phyloP scores from a whole-genome alignment of 495 filamentous ascomycete genomes.

The Trichoderma parareesei region DNA sequence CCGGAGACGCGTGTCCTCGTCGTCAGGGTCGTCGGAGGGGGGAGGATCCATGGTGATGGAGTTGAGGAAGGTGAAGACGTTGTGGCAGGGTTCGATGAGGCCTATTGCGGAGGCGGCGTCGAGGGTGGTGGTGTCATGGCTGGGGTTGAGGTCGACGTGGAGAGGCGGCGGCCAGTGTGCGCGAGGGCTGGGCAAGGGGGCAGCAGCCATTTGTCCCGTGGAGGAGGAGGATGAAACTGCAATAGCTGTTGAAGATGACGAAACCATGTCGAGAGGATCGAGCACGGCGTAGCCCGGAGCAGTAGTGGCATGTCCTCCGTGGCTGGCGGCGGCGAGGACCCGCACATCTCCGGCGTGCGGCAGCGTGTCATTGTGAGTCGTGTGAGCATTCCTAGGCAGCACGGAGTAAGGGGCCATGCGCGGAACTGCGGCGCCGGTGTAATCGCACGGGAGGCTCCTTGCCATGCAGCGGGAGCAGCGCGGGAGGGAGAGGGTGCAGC shows the following conservation, averaged over 20 bases:
- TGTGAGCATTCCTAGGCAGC: not conserved
- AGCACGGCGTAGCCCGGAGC: not conserved
- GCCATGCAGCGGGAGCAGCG: constrained; percentile 3
- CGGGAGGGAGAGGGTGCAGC: constrained; percentile 9
- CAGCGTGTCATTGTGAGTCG: not conserved
- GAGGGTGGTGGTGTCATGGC: not conserved
- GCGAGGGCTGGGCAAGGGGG: no score
- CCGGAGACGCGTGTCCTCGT: not conserved
- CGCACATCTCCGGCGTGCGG: not conserved
- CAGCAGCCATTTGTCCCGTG: not conserved
- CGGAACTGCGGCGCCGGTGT: not conserved
- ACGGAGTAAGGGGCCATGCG: not conserved
- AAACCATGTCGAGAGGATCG: not conserved
- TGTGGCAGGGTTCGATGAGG: not conserved
- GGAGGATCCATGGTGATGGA: not conserved
- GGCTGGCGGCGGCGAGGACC: not conserved
- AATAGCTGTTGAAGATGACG: not conserved
- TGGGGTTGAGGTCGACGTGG: not conserved
- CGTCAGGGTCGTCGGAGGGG: not conserved
- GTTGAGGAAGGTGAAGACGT: not conserved
- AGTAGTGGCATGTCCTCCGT: not conserved
- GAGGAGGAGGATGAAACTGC: not conserved
- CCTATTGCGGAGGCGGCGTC: not conserved
- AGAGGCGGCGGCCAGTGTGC: not conserved
- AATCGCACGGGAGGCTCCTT: not conserved